A percentile compares a stretch with the other conserved stretches of the same genome.
Evolutionary conservation across 225 moss, liverwort and hornwort genomes (phyloP).

Genomic region (Pseudoscleropodium purum): DNA sequence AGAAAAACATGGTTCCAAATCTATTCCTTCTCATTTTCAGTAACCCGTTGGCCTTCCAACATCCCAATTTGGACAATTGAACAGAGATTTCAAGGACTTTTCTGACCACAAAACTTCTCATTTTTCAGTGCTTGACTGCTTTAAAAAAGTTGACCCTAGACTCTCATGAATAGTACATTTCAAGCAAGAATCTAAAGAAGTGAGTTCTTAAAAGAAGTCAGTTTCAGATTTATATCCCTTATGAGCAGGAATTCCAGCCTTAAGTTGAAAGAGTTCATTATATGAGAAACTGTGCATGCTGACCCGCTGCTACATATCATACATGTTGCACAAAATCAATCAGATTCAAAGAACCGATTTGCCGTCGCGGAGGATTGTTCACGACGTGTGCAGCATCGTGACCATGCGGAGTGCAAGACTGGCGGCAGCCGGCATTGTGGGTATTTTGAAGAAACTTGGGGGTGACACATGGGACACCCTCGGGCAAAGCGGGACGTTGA

Average conservation of each 20-base stretch:
- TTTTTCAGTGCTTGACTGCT: no score
- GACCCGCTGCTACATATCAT: background rate
- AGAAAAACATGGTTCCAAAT: no score
- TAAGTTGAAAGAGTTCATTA: background rate
- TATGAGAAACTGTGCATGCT: background rate
- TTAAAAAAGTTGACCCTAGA: background rate
- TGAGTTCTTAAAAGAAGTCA: background rate
- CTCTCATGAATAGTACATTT: background rate
- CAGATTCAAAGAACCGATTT: conserved; percentile 55
- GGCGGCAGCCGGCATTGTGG: conserved; percentile 68
- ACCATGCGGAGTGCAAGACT: conserved; percentile 70
- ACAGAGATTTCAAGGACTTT: no score
- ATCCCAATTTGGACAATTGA: no score
- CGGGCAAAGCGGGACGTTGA: conserved; percentile 7
- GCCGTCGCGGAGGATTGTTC: conserved; percentile 55
- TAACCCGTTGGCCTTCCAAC: no score
- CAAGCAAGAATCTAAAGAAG: background rate
- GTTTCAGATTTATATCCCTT: background rate
- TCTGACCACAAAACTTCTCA: no score
- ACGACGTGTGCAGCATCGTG: conserved; percentile 64
- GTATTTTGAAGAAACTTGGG: conserved; percentile 71
- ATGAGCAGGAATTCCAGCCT: background rate
- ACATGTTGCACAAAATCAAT: background rate
- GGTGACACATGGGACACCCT: conserved; percentile 14
- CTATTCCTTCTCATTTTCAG: no score